Evolutionary conservation across 345 rosid genomes (phyloP), one percentile per base, ranked within the genome.

Genomic region (Lagerstroemia speciosa): DNA sequence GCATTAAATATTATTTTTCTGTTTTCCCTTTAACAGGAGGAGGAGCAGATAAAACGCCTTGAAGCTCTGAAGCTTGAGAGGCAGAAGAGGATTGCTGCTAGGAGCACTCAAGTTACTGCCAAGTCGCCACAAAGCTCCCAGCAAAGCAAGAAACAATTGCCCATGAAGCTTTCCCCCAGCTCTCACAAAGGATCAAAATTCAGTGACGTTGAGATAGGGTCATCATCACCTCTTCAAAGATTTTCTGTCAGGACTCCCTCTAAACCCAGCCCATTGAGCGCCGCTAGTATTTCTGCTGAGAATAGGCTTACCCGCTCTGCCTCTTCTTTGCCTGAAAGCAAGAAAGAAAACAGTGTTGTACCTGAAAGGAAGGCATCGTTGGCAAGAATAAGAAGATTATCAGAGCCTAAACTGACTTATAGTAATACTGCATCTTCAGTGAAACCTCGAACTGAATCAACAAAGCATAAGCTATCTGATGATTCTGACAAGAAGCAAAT

Each of bases 41-140:
- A 84, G 77, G 95, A 85, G 62, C 85, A 89, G 76, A 81, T 68
- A 57, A 91, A 73, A 74, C 88, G 99, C 43, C 77, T 94, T 6
- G 96, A 91, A 79, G 83, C 82, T 67, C 82, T 93, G 75, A 93
- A 87, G 75, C 65, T 84, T 62, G 90, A 83, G 75, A 90, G 98
- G 79, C 96, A 93, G 73, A 88, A 93, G 81, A 79, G 98, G 80
- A 93, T 93, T 69, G 87, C 96, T 73, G 81, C 97, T 45, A 84
- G 86, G 75, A 83, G 85, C 68, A 78, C 85, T 72, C 73, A 91
- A 31, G 58, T 71, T 38, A 72, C 84, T 61, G 78, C 77, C 68
- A 89, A 78, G 75, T 66, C 88, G 71, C 70, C 77, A 41, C 73
- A 72, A 55, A 66, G 83, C 41, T 72, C 73, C 55, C 84, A 77